A percentile compares a stretch with the other conserved stretches of the same genome.
Conservation (phyloP, 768 basidiomycete species). For the Guyanaporus albipodus region DNA sequence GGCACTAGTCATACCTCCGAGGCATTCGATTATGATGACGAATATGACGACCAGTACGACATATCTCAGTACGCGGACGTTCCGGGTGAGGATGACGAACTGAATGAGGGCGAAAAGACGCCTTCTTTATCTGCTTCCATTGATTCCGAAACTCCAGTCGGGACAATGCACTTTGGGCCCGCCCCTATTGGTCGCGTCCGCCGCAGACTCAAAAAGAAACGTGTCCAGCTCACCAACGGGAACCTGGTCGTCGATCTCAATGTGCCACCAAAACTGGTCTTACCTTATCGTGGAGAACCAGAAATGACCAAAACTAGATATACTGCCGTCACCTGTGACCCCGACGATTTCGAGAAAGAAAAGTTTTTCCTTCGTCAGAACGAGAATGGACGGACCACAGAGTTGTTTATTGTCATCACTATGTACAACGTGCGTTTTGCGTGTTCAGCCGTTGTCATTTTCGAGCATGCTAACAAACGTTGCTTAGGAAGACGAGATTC, state of each 20-base stretch:
- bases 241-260: slow-evolving; percentile 82
- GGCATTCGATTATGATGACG: slow-evolving; percentile 17
- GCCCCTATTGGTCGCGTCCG: slow-evolving; percentile 76
- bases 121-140: slow-evolving; percentile 27
- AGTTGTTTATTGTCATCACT: slow-evolving; percentile 91
- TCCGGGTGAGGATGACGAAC: slow-evolving; percentile 16
- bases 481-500: slow-evolving; percentile 74
- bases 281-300: slow-evolving; percentile 65
- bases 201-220: slow-evolving; percentile 75
- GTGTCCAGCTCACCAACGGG: slow-evolving; percentile 80
- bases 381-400: slow-evolving; percentile 73
- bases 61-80: slow-evolving; percentile 29
- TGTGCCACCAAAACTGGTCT: slow-evolving; percentile 79
- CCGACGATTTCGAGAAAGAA: slow-evolving; percentile 82
- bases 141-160: slow-evolving; percentile 50
- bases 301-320: slow-evolving; percentile 75
- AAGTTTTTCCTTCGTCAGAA: slow-evolving; percentile 86
- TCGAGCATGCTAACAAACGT: slow-evolving; percentile 10
- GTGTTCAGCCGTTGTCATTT: neutral
- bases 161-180: slow-evolving; percentile 84
- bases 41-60: slow-evolving; percentile 27
- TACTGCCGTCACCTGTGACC: slow-evolving; percentile 91
- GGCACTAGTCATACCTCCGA: slow-evolving; percentile 19
- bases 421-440: slow-evolving; percentile 82
- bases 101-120: slow-evolving; percentile 23